Percentiles rank a stretch among this genome's conserved stretches.
Conservation (phyloP, 768 basidiomycete genomes). For the Mycena galericulata region DNA sequence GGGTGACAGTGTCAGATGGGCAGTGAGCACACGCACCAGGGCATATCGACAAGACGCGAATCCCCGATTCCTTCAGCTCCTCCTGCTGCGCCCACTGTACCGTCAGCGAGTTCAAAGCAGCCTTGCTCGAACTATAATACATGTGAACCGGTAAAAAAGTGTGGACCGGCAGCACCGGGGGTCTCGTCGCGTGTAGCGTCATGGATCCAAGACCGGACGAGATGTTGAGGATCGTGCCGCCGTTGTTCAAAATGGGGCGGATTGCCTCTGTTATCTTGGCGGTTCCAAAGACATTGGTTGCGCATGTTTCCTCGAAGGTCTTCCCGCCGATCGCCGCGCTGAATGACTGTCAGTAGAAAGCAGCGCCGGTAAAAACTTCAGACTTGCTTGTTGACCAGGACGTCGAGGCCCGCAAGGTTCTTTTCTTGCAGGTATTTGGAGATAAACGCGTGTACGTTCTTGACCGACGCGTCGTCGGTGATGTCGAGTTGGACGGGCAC, state of each 20-base stretch:
- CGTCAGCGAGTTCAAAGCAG: conserved; percentile 27
- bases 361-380: not conserved
- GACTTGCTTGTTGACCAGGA: conserved; percentile 19
- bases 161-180: no score
- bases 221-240: conserved; percentile 28
- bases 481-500: conserved; percentile 27
- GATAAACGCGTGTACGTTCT: not conserved
- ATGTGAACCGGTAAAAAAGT: not conserved
- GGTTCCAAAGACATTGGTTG: conserved; percentile 27
- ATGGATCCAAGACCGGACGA: conserved; percentile 17
- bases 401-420: conserved; percentile 1
- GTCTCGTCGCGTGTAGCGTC: not conserved
- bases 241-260: conserved; percentile 18
- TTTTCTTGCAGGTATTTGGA: conserved; percentile 2
- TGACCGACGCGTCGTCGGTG: conserved; percentile 20
- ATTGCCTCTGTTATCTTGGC: conserved; percentile 12
- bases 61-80: conserved; percentile 9
- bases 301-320: conserved; percentile 3
- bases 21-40: not conserved
- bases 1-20: not conserved
- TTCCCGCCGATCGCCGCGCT: not conserved
- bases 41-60: not conserved
- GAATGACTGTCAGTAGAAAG: not conserved
- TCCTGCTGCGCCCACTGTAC: conserved; percentile 26
- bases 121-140: conserved; percentile 23